phyloP scores from a whole-genome alignment of 140 eudicot species.

The Oenanthe javanica region DNA sequence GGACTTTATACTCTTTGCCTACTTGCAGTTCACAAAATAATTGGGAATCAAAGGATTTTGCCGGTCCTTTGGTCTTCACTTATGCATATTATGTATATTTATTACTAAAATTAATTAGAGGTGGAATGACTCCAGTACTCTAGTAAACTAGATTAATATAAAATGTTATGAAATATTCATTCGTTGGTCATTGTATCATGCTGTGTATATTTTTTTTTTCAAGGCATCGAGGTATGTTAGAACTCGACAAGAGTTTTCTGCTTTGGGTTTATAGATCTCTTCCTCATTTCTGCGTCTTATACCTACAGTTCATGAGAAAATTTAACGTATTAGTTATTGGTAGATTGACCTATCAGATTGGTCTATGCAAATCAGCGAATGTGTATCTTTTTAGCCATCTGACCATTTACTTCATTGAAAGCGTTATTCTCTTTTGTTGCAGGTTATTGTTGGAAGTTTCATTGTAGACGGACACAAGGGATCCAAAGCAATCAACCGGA shows the following conservation, averaged over 20 bases:
- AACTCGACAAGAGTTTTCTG: background rate
- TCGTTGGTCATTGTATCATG: background rate
- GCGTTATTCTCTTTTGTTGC: slow-evolving; percentile 11
- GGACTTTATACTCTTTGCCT: background rate
- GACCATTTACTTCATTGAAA: background rate
- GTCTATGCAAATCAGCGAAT: background rate
- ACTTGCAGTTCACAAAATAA: background rate
- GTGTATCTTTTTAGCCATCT: background rate
- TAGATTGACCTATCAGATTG: background rate
- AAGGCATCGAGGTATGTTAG: background rate
- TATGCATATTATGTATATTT: background rate
- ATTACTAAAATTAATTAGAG: background rate
- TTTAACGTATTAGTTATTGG: background rate
- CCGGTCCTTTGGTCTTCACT: background rate
- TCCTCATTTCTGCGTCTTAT: background rate
- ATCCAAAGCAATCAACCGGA: slow-evolving; percentile 26
- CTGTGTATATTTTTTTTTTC: background rate
- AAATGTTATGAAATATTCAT: background rate
- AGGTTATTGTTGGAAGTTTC: slow-evolving; percentile 84
- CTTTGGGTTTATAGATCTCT: background rate
- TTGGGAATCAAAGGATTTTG: background rate
- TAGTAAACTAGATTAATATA: background rate
- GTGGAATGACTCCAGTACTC: background rate
- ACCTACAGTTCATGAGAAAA: background rate
- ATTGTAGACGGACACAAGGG: slow-evolving; percentile 48